Evolutionary conservation across 129 eudicot genomes (phyloP).

Genomic region (Mikania micrantha): DNA sequence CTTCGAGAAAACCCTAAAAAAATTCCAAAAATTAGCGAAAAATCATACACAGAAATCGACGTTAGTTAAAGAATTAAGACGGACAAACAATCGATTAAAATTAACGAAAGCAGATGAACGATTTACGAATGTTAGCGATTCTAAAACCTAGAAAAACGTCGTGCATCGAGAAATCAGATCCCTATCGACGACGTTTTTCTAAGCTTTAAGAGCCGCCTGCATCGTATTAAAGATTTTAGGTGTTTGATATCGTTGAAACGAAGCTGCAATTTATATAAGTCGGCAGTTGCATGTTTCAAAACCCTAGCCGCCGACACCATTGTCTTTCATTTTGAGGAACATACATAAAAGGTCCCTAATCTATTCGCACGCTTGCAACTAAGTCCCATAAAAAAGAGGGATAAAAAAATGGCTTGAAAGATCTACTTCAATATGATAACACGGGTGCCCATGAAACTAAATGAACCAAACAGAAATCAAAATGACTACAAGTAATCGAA

Average conservation of each 20-base stretch:
- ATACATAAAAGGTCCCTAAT: background rate
- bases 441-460: too few relatives aligned
- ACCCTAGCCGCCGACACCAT: background rate
- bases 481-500: too few relatives aligned
- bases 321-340: background rate
- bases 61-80: too few relatives aligned
- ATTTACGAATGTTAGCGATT: background rate
- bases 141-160: conserved; percentile 5
- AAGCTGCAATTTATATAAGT: background rate
- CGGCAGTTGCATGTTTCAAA: background rate
- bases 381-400: background rate
- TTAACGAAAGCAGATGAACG: background rate
- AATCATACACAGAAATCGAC: too few relatives aligned
- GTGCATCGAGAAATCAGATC: background rate
- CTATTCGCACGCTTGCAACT: background rate
- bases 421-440: too few relatives aligned
- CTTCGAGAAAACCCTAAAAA: too few relatives aligned
- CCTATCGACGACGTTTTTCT: background rate
- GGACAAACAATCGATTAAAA: too few relatives aligned
- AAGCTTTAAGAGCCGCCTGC: conserved; percentile 6
- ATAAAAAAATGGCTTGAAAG: too few relatives aligned
- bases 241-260: background rate
- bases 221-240: background rate
- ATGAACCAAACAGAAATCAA: too few relatives aligned
- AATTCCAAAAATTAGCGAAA: too few relatives aligned